A percentile compares a stretch with the other conserved stretches of the same genome.
These are phyloP conservation scores for Flaveria robusta DNA, from an alignment of 129 eudicot species.

Conservation along the genomic window DNA sequence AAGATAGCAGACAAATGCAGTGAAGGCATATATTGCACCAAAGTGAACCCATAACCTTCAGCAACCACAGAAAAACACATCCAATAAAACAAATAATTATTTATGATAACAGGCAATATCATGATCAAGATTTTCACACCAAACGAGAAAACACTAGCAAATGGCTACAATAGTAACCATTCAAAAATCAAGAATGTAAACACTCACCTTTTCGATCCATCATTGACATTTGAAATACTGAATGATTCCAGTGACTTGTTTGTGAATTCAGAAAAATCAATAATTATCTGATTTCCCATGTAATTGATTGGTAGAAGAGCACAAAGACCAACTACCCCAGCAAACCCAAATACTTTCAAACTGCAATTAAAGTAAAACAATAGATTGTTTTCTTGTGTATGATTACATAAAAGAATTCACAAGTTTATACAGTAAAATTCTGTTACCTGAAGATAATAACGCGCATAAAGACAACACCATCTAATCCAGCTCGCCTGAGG, in stretches of 20 bases:
- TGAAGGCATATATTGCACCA: conserved; percentile 69
- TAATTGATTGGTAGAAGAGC: conserved; percentile 84
- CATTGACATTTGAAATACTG: conserved; percentile 86
- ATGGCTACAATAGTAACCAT: conserved; percentile 4
- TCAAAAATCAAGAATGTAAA: conserved; percentile 15
- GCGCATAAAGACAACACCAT: conserved; percentile 90
- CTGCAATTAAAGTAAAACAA: conserved; percentile 52
- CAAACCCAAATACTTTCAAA: conserved; percentile 64
- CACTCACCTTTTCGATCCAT: conserved; percentile 76
- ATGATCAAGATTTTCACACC: neutral
- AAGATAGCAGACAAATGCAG: conserved; percentile 81
- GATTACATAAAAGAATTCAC: neutral
- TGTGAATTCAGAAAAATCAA: conserved; percentile 58
- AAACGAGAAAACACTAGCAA: conserved; percentile 17
- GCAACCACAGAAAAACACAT: conserved; percentile 16
- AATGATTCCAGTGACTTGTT: conserved; percentile 74
- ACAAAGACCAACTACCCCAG: conserved; percentile 70
- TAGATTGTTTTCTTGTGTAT: conserved; percentile 26
- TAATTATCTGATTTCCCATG: conserved; percentile 70
- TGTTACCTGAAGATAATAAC: conserved; percentile 67
- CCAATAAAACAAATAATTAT: conserved; percentile 20
- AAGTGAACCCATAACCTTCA: conserved; percentile 97
- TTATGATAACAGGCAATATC: conserved; percentile 16
- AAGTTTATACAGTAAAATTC: neutral
- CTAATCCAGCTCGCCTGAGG: conserved; percentile 67